These are phyloP conservation scores for Starmerella potacharoeniae DNA, from an alignment of 805 yeast genomes.

Conservation along the genomic window DNA sequence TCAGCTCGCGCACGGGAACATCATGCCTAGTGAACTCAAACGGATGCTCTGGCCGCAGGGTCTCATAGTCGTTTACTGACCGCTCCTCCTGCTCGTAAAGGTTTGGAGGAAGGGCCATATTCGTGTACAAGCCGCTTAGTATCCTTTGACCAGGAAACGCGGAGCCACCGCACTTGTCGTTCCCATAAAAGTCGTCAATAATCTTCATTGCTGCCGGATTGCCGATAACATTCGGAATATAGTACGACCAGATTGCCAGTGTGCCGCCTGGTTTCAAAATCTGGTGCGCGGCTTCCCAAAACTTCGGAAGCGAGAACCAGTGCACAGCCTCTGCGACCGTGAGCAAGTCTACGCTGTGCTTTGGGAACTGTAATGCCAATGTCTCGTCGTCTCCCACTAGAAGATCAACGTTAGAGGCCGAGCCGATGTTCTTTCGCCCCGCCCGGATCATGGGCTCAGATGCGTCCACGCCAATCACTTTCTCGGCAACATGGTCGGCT, in stretches of 20 bases:
- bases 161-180: conserved; percentile 38
- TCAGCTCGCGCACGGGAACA: conserved; percentile 36
- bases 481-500: conserved; percentile 36
- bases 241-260: conserved; percentile 69
- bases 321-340: conserved; percentile 76
- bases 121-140: conserved; percentile 37
- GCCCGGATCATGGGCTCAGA: conserved; percentile 46
- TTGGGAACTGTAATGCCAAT: conserved; percentile 18
- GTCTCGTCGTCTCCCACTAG: conserved; percentile 22
- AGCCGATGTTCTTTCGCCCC: conserved; percentile 27
- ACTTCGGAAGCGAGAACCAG: conserved; percentile 57
- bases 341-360: conserved; percentile 47
- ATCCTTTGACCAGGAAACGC: conserved; percentile 78
- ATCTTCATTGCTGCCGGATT: conserved; percentile 44
- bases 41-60: conserved; percentile 16
- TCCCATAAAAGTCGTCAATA: conserved; percentile 41
- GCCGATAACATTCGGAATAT: conserved; percentile 50
- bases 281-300: conserved; percentile 40
- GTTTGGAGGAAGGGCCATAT: conserved; percentile 35
- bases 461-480: conserved; percentile 52
- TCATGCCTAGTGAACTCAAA: conserved; percentile 19
- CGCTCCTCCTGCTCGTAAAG: conserved; percentile 33
- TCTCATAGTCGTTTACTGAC: conserved; percentile 24
- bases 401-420: conserved; percentile 7
- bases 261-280: conserved; percentile 54